Percentiles rank a stretch among this genome's conserved stretches.
Conservation (phyloP, 2,329 filamentous ascomycete species). For the Daldinia eschscholtzii region DNA sequence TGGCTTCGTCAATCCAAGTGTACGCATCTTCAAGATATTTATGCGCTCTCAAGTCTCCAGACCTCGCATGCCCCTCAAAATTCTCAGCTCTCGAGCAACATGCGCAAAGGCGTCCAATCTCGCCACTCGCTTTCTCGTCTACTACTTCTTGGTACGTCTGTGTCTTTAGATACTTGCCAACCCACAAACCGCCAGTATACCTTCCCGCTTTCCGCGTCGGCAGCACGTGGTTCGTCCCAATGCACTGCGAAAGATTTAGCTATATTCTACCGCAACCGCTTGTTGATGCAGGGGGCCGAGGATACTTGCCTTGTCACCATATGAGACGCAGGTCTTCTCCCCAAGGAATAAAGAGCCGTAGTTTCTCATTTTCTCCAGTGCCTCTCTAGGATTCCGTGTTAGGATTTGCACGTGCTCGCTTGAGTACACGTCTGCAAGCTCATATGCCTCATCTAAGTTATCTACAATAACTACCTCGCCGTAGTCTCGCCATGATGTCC, state of each 20-base stretch:
- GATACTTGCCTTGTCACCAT: conserved; percentile 62
- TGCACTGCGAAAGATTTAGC: conserved; percentile 54
- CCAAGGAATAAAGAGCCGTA: conserved; percentile 66
- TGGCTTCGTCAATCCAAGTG: conserved; percentile 58
- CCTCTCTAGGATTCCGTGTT: conserved; percentile 60
- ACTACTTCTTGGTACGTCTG: conserved; percentile 66
- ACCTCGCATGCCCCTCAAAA: conserved; percentile 66
- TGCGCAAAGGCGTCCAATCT: conserved; percentile 63
- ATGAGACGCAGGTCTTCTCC: conserved; percentile 65
- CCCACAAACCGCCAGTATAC: conserved; percentile 67
- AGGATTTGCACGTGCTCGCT: conserved; percentile 66
- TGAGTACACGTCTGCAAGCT: conserved; percentile 61
- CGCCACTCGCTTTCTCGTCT: conserved; percentile 58
- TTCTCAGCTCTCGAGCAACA: conserved; percentile 63
- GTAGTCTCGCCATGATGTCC: conserved; percentile 59
- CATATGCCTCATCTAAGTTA: conserved; percentile 60
- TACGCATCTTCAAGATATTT: conserved; percentile 58
- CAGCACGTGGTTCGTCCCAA: conserved; percentile 68
- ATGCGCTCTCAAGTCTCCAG: conserved; percentile 62
- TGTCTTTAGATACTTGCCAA: conserved; percentile 66
- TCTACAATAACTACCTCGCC: conserved; percentile 62
- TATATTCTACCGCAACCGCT: background rate
- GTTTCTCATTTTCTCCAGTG: conserved; percentile 63
- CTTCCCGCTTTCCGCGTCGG: conserved; percentile 62
- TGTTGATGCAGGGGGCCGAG: background rate